Percentiles rank a stretch among this genome's conserved stretches.
Conservation (phyloP, 257 asterid species). For the Capsicum rhomboideum region DNA sequence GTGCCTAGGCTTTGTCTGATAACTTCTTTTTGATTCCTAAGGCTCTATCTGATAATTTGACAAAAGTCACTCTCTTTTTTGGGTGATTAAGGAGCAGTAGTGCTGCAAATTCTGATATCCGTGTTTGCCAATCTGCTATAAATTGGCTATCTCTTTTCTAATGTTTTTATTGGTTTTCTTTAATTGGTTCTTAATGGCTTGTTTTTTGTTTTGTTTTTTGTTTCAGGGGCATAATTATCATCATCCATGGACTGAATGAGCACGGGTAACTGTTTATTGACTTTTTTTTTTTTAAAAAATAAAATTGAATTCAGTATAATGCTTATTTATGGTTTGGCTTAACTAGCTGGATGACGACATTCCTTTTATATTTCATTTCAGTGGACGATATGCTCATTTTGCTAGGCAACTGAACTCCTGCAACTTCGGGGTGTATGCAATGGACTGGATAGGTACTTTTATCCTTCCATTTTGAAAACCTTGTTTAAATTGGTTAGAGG, state of each 20-base stretch:
- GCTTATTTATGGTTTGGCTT: neutral
- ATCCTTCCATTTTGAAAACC: neutral
- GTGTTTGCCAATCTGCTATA: slow-evolving; percentile 3
- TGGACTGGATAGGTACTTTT: slow-evolving; percentile 92
- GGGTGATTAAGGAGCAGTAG: slow-evolving; percentile 7
- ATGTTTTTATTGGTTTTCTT: neutral
- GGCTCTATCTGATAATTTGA: slow-evolving; percentile 1
- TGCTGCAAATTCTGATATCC: slow-evolving; percentile 15
- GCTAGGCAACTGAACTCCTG: slow-evolving; percentile 71
- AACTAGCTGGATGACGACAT: neutral
- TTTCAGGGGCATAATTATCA: slow-evolving; percentile 84
- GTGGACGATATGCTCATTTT: slow-evolving; percentile 85
- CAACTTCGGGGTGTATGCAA: slow-evolving; percentile 83
- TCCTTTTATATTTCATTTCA: slow-evolving; percentile 24
- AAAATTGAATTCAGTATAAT: neutral
- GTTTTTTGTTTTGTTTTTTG: neutral
- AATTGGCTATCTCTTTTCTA: neutral
- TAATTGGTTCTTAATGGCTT: neutral
- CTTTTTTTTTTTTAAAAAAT: neutral
- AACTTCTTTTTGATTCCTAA: neutral
- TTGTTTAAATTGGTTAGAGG: neutral
- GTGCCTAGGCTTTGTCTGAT: neutral
- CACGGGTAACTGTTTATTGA: slow-evolving; percentile 50
- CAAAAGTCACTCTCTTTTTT: slow-evolving; percentile 2
- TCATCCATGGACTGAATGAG: slow-evolving; percentile 96